Base-by-base conservation (phyloP, 306 rosid genomes). In the Lupinus albus region DNA sequence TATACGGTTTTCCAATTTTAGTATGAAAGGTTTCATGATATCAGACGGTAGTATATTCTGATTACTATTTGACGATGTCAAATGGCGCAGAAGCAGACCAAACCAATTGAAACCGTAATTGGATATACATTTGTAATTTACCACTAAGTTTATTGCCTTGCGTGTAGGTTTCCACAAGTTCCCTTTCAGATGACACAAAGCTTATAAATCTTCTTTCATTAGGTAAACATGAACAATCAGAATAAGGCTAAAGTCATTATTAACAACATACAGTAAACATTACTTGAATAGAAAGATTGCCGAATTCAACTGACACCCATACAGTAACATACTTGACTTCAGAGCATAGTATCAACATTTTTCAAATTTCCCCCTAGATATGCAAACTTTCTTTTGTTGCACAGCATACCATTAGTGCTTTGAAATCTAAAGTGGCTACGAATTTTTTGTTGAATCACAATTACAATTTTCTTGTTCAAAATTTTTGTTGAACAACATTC, bases 151-250 rank as follows among this genome's bases (percentile, higher is more conserved):
- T 59, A 58, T 74, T 68, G 62, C 76, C 81, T 75, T 70, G 61
- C 78, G 71, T 36, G 79, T 82, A 76, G 56, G 70, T 73, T 66
- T 66, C 83, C 63, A 53, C 42, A 61, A 59, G 54, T 75, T 67
- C 64, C 66, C 78, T 33, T 14, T 64, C 64, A 25, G 30, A 81
- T 3, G 47, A 49, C 12, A 78, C 44, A n/a, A n/a, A 64, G 38
- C 61, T 44, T 58, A 38, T 25, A 2, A 25, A 25, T 25, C 4
- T 18, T 64, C 70, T 66, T 66, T 71, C 83, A 67, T 78, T 82
- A 71, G 83, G 79, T 78, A 50, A 56, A 61, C 38, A 67, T 7
- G 57, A 82, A 54, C 30, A 2, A 25, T 25, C 30, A 25, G 4
- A 25, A 25, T 25, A 25, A 25, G 30, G 30, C 30, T 25, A 70